Base-by-base conservation (phyloP, 768 basidiomycete species). In the Agaricus subrufescens region DNA sequence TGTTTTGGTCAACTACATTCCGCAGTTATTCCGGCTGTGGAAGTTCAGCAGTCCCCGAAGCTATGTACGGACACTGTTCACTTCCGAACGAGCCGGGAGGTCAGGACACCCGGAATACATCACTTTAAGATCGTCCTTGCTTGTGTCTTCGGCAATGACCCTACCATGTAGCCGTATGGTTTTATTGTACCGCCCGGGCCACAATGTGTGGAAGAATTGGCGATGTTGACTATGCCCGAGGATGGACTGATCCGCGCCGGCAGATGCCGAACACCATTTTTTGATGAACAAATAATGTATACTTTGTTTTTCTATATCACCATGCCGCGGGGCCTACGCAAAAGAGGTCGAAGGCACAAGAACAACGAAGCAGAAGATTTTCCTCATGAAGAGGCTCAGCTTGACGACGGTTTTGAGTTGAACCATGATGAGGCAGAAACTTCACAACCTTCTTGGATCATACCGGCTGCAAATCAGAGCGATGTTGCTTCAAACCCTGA, bases 261-360 rank as follows among this genome's bases (percentile, higher is more conserved):
- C 12, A 10, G 27, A n/a, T 4, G 34, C 54, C 49, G 30, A 9
- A 34, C 34, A 15, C n/a, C 29, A 45, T 56, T 46, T 52, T 57
- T 49, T 15, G 11, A 27, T 50, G 50, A 34, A 39, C 2, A 37
- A 37, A 37, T 46, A n/a, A 27, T 25, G 27, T 26, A 56, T 49
- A 23, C 43, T 8, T 25, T 30, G 29, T 39, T 15, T 50, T 27
- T 26, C 25, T 44, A 15, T 25, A 12, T 29, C 40, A 11, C 6
- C 29, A 43, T 91, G 89, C 89, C 89, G 42, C 78, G 83, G 58
- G 89, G 89, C 67, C 77, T 84, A 65, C 74, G 89, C 58, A 89
- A 90, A 67, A 73, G 89, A 69, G 89, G 89, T 38, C 89, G 86
- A 71, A 88, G 85, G 66, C 79, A 87, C 62, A 89, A 82, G 66